These are phyloP conservation scores for Candida wancherniae DNA, from an alignment of 805 yeast species.

Conservation along the genomic window DNA sequence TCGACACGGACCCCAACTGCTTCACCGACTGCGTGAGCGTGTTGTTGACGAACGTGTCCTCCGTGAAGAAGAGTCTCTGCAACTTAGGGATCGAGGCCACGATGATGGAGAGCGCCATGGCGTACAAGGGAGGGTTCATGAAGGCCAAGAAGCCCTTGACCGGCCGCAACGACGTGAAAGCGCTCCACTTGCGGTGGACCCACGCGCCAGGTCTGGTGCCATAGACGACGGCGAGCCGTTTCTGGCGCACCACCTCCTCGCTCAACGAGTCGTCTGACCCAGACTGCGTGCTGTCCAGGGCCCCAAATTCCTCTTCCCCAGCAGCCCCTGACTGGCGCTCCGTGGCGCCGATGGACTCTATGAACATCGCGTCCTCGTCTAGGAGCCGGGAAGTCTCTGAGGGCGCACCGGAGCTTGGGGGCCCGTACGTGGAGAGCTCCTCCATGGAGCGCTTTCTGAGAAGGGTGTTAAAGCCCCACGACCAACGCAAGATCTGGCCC, in stretches of 20 bases:
- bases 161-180: slow-evolving; percentile 7
- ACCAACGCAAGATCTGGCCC: slow-evolving; percentile 80
- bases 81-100: slow-evolving; percentile 64
- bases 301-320: too few relatives aligned
- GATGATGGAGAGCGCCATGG: slow-evolving; percentile 64
- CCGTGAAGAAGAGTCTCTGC: slow-evolving; percentile 52
- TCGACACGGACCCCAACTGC: slow-evolving; percentile 69
- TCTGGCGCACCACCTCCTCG: too few relatives aligned
- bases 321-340: too few relatives aligned
- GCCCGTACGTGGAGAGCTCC: slow-evolving; percentile 21
- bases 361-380: slow-evolving; percentile 7
- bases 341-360: slow-evolving; percentile 2
- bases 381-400: slow-evolving; percentile 1
- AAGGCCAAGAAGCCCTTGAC: slow-evolving; percentile 29
- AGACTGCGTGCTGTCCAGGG: too few relatives aligned
- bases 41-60: slow-evolving; percentile 56
- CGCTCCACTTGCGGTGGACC: slow-evolving; percentile 3
- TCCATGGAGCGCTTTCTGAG: slow-evolving; percentile 46
- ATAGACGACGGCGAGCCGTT: too few relatives aligned
- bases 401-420: slow-evolving; percentile 1
- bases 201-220: not conserved
- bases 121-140: slow-evolving; percentile 82
- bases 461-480: slow-evolving; percentile 78
- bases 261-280: too few relatives aligned
- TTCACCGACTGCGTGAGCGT: slow-evolving; percentile 60